phyloP scores from a whole-genome alignment of 2,329 filamentous ascomycete species.

The Aureobasidium mangrovei region DNA sequence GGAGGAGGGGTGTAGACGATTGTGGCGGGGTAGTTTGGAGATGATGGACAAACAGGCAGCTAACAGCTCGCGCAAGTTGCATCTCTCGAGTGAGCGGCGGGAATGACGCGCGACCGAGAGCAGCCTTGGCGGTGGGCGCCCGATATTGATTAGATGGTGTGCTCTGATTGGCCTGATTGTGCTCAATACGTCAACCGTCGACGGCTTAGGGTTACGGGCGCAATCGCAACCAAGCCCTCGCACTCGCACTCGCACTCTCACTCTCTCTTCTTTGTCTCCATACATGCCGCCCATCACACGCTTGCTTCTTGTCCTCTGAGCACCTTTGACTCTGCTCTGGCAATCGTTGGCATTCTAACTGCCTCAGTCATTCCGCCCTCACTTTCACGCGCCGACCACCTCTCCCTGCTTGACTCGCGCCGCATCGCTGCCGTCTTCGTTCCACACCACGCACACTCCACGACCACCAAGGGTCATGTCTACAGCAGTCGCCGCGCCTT shows the following conservation, averaged over 20 bases:
- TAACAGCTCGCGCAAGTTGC: too few species aligned
- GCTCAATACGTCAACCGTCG: too few species aligned
- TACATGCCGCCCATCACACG: neutral
- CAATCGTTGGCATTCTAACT: neutral
- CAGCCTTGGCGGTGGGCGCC: too few species aligned
- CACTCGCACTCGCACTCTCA: conserved; percentile 6
- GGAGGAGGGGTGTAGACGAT: conserved; percentile 13
- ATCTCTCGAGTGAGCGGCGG: too few species aligned
- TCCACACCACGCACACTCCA: too few species aligned
- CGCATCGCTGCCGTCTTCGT: too few species aligned
- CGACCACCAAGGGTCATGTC: conserved; percentile 8
- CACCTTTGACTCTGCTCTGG: neutral
- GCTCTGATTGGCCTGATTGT: too few species aligned
- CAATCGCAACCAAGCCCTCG: neutral
- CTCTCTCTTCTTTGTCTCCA: neutral
- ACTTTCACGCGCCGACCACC: neutral
- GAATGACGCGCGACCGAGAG: too few species aligned
- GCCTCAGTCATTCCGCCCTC: neutral
- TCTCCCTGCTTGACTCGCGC: neutral
- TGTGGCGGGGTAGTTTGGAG: neutral
- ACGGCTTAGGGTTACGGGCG: too few species aligned
- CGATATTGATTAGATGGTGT: too few species aligned
- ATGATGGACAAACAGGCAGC: too few species aligned
- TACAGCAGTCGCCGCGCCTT: conserved; percentile 12
- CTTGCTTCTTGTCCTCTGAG: too few species aligned